Evolutionary conservation across 176 grass and related monocot genomes (phyloP).

Genomic region (Lolium multiflorum): DNA sequence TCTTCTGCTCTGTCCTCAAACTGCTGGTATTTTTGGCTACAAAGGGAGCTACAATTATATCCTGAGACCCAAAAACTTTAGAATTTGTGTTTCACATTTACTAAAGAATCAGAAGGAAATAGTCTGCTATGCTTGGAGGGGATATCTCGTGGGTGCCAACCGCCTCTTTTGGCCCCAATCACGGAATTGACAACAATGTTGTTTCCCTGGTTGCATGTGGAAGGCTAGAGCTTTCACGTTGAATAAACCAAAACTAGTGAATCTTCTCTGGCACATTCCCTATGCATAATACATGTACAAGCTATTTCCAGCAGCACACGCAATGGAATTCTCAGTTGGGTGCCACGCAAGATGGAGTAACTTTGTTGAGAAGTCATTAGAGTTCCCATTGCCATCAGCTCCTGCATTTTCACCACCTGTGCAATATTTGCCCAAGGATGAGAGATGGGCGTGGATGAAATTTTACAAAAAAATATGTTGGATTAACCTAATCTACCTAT

Average conservation of each 20-base stretch:
- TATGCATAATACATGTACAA: conserved; percentile 99
- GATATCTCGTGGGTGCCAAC: conserved; percentile 25
- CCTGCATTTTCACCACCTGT: conserved; percentile 72
- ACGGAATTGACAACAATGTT: conserved; percentile 38
- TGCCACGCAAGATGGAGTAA: conserved; percentile 94
- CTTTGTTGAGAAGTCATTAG: conserved; percentile 74
- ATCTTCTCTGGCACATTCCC: conserved; percentile 47
- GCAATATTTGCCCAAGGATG: conserved; percentile 29
- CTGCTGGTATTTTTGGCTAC: conserved; percentile 47
- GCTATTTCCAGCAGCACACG: conserved; percentile 87
- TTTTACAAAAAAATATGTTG: background rate
- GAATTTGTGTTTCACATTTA: conserved; percentile 63
- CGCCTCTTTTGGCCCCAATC: conserved; percentile 41
- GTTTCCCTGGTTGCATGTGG: conserved; percentile 44
- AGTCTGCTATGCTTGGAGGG: conserved; percentile 9
- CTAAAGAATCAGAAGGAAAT: conserved; percentile 57
- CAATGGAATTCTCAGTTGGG: conserved; percentile 90
- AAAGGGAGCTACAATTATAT: conserved; percentile 61
- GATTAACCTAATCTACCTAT: conserved; percentile 8
- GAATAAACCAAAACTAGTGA: conserved; percentile 38
- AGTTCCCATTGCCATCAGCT: conserved; percentile 66
- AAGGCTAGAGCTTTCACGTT: conserved; percentile 34
- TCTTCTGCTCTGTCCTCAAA: conserved; percentile 45
- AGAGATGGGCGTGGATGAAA: background rate
- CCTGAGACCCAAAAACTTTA: conserved; percentile 48